Evolutionary conservation across 176 grass and related monocot genomes (phyloP), one percentile per base, ranked within the genome.

Genomic region (Bothriochloa decipiens): DNA sequence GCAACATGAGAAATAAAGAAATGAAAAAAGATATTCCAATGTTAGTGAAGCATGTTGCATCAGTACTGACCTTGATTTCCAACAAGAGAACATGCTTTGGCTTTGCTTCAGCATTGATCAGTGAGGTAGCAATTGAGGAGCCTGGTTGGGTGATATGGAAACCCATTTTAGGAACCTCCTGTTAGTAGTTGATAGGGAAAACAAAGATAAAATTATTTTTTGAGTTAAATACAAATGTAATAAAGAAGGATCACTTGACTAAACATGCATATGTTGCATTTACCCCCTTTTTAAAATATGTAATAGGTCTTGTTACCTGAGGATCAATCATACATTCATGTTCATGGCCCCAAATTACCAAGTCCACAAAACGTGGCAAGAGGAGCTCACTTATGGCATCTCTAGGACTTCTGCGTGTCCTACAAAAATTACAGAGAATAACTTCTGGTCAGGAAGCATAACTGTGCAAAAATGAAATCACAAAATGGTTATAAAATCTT

Each of bases 121-220:
- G 66, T 55, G 96, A 92, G 42, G 96, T 98, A 15, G 93, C 89
- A 82, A 98, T 82, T 78, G 96, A 84, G 46, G 93, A 95, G 14
- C 96, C 96, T 63, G 91, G 93, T 66, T 98, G 96, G 40, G 81
- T 95, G 75, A 98, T 86, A 83, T 98, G 91, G 82, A 95, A 98
- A 88, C 91, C 87, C 86, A 90, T 92, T 50, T 87, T 81, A 8
- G 93, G 87, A 65, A 95, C 87, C 80, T 95, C 96, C 96, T 94
- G 70, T 32, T 76, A 77, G 74, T 3, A 53, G 71, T 67, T 17
- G 20, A 77, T 74, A 7, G 70, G 33, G 29, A 23, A 81, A 81
- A 28, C 43, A 12, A 26, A 74, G 8, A 67, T 81, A 23, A 62
- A 65, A 16, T 23, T 32, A 32, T 32, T 32, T 32, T 32, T 32